These are phyloP conservation scores for Claviceps paspali DNA, from an alignment of 2,329 filamentous ascomycete genomes.

Conservation along the genomic window DNA sequence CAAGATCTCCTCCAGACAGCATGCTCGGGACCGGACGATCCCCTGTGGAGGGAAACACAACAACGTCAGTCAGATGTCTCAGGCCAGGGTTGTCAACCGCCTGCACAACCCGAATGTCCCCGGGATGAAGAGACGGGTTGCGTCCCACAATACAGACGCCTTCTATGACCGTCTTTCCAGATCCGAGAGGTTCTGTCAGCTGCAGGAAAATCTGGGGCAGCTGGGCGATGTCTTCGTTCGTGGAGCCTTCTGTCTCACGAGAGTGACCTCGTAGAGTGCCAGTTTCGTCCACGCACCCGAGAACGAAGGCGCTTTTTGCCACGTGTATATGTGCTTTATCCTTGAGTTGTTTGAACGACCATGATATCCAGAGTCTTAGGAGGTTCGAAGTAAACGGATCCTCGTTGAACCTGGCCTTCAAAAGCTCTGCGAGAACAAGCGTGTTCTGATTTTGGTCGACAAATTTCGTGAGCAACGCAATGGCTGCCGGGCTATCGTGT, in stretches of 20 bases:
- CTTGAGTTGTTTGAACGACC: conserved; percentile 79
- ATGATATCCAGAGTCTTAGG: conserved; percentile 71
- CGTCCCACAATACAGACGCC: conserved; percentile 74
- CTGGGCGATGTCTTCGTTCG: conserved; percentile 28
- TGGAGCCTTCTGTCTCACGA: conserved; percentile 24
- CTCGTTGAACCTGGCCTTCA: conserved; percentile 64
- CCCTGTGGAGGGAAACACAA: conserved; percentile 73
- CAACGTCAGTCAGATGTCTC: conserved; percentile 64
- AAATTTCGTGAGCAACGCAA: conserved; percentile 53
- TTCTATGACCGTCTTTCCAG: conserved; percentile 48
- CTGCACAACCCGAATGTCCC: conserved; percentile 75
- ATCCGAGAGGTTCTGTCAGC: conserved; percentile 39
- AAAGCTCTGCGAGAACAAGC: conserved; percentile 56
- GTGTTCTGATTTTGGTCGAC: conserved; percentile 80
- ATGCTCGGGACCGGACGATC: conserved; percentile 80
- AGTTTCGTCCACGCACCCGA: conserved; percentile 83
- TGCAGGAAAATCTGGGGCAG: conserved; percentile 86
- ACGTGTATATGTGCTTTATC: conserved; percentile 81
- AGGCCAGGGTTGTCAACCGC: conserved; percentile 65
- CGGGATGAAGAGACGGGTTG: conserved; percentile 87
- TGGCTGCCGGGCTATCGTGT: conserved; percentile 45
- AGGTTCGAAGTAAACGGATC: conserved; percentile 78
- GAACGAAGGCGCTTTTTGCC: conserved; percentile 68
- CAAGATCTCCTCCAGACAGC: conserved; percentile 90
- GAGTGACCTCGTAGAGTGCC: conserved; percentile 57